Conservation (phyloP, 2,329 filamentous ascomycete species). For the Epicoccum nigrum region DNA sequence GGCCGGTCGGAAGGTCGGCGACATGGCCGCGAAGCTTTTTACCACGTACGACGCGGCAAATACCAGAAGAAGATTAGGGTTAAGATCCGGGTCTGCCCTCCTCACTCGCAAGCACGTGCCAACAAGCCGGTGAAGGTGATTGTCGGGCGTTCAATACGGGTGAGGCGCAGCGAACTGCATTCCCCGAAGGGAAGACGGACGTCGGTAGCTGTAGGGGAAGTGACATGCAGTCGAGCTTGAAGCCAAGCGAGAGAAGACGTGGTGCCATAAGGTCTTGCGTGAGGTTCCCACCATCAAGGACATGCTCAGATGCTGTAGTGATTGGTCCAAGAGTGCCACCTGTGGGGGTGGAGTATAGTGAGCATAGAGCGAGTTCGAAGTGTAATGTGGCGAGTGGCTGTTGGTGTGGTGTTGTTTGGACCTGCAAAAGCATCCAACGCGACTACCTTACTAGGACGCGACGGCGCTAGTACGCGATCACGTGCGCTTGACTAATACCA, state of each 20-base stretch:
- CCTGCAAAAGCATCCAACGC: conserved; percentile 18
- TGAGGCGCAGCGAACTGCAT: conserved; percentile 60
- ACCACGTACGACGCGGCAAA: conserved; percentile 53
- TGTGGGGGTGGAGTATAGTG: conserved; percentile 1
- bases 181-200: conserved; percentile 65
- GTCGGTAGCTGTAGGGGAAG: conserved; percentile 81
- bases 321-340: conserved; percentile 4
- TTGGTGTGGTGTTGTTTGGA: conserved; percentile 23
- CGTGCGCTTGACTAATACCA: background rate
- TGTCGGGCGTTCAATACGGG: conserved; percentile 50
- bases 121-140: conserved; percentile 61
- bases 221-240: conserved; percentile 63
- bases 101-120: conserved; percentile 48
- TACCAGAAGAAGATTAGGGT: conserved; percentile 88
- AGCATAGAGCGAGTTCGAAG: conserved; percentile 3
- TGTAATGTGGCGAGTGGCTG: conserved; percentile 22
- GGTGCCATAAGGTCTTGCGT: conserved; percentile 29
- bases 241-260: conserved; percentile 43
- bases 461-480: conserved; percentile 2
- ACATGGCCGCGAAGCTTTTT: conserved; percentile 58
- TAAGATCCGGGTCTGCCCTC: conserved; percentile 87
- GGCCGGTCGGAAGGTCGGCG: conserved; percentile 71
- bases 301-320: conserved; percentile 36
- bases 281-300: conserved; percentile 31
- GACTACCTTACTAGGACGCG: conserved; percentile 12